Percentiles rank a stretch among this genome's conserved stretches.
Conservation (phyloP, 495 filamentous ascomycete genomes). For the Xylaria palmicola region DNA sequence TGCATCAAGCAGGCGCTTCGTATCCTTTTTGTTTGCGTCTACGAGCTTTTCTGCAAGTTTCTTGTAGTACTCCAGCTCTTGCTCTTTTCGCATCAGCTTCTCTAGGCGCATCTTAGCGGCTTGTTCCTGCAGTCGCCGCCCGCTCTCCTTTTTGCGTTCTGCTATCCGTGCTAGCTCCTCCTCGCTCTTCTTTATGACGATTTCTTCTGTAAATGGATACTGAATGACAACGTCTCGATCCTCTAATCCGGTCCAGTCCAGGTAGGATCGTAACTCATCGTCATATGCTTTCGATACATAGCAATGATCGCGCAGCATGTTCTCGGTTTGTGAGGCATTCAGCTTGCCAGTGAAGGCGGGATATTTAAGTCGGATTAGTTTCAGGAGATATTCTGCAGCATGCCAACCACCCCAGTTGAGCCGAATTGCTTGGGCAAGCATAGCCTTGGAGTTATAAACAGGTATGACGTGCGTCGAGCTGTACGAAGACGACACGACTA, state of each 20-base stretch:
- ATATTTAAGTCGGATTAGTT: slow-evolving; percentile 91
- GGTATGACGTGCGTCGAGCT: slow-evolving; percentile 96
- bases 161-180: slow-evolving; percentile 87
- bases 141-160: slow-evolving; percentile 90
- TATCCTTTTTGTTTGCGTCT: slow-evolving; percentile 82
- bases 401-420: slow-evolving; percentile 95
- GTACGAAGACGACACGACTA: slow-evolving; percentile 89
- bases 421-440: slow-evolving; percentile 78
- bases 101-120: slow-evolving; percentile 95
- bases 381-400: slow-evolving; percentile 82
- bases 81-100: slow-evolving; percentile 90
- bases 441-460: slow-evolving; percentile 77
- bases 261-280: slow-evolving; percentile 65
- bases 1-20: slow-evolving; percentile 76
- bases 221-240: slow-evolving; percentile 86
- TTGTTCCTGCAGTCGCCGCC: slow-evolving; percentile 88
- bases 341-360: slow-evolving; percentile 82
- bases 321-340: slow-evolving; percentile 79
- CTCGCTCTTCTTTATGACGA: slow-evolving; percentile 83
- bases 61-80: slow-evolving; percentile 92
- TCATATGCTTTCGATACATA: slow-evolving; percentile 85
- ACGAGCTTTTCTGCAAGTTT: slow-evolving; percentile 66
- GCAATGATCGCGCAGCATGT: slow-evolving; percentile 84
- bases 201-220: slow-evolving; percentile 87
- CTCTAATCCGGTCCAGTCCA: slow-evolving; percentile 87